Evolutionary conservation across 2,329 filamentous ascomycete species (phyloP), one percentile per base, ranked within the genome.

Genomic region (Phyllosticta citriasiana): DNA sequence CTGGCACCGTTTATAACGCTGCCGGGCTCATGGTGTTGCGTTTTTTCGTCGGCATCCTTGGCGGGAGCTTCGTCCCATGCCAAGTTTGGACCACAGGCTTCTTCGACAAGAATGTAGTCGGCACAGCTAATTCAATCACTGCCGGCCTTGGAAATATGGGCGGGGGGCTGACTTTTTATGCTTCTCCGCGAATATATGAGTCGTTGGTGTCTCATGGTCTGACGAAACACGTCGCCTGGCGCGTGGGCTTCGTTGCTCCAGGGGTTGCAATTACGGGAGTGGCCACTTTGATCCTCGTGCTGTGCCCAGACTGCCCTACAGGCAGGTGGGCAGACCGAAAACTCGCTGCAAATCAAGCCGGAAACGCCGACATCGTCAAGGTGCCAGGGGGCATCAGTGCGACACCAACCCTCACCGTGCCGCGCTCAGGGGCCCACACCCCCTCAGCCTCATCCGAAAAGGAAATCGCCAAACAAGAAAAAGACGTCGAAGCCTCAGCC

Each of bases 41-140:
- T 53, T 93, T 93, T 78, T 92, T 92, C 74, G 84, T 92, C 64
- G 88, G 88, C 63, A 87, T 93, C 53, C 82, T 93, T 0, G 89
- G 89, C 51, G 88, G 86, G 2, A 83, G 84, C 1, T 93, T 93
- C 67, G 89, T 93, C 0, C 89, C 89, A 12, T 96, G 91, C 72
- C 91, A 95, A 71, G 92, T 96, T 6, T 96, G 91, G 90, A 89
- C 88, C 9, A 96, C 91, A 0, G 90, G 87, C 0, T 96, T 96
- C 79, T 96, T 91, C 72, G 91, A 97, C 76, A 94, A 92, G 78
- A 94, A 92, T 68, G 82, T 96, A 26, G 88, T 96, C 19, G 92
- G 92, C 55, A 92, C 89, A 5, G 89, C 91, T 64, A 97, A 96
- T 70, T 88, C 90, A 2, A 76, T 96, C 19, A 87, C 91, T 1